A percentile compares a stretch with the other conserved stretches of the same genome.
Evolutionary conservation across 1,284 basidiomycete species (phyloP).

Genomic region (Gymnopus androsaceus): DNA sequence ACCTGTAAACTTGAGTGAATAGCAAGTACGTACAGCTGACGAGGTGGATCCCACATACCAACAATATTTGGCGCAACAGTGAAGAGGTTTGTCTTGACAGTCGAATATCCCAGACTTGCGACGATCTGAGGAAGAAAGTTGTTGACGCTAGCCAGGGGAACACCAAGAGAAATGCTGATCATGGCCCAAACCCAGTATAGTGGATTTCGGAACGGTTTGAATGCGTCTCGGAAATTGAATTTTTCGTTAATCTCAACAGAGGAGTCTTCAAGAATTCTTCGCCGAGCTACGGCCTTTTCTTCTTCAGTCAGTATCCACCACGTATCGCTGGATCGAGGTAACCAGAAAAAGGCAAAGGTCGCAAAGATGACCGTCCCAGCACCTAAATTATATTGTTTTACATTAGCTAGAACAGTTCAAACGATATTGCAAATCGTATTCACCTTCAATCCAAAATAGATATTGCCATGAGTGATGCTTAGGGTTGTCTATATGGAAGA

Average conservation of each 20-base stretch:
- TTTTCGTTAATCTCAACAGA: conserved; percentile 48
- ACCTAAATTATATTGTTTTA: conserved; percentile 26
- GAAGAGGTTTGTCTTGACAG: conserved; percentile 50
- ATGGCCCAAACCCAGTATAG: conserved; percentile 46
- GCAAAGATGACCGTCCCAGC: conserved; percentile 42
- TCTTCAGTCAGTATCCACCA: conserved; percentile 43
- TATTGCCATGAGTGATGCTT: conserved; percentile 51
- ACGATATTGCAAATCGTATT: background rate
- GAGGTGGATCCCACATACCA: conserved; percentile 24
- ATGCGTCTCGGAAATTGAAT: conserved; percentile 46
- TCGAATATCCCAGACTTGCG: conserved; percentile 49
- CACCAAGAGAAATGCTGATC: conserved; percentile 45
- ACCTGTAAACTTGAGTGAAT: background rate
- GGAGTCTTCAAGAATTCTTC: conserved; percentile 49
- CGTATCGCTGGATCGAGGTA: conserved; percentile 47
- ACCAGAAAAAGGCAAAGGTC: conserved; percentile 45
- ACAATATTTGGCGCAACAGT: conserved; percentile 56
- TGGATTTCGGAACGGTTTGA: conserved; percentile 44
- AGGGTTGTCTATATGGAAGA: conserved; percentile 44
- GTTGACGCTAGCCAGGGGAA: conserved; percentile 41
- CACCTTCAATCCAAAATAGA: conserved; percentile 53
- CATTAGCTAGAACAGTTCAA: background rate
- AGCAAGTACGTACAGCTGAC: background rate
- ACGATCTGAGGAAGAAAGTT: conserved; percentile 55
- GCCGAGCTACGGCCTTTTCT: conserved; percentile 45